phyloP scores from a whole-genome alignment of 2,329 filamentous ascomycete species.

The Colletotrichum tamarilloi region DNA sequence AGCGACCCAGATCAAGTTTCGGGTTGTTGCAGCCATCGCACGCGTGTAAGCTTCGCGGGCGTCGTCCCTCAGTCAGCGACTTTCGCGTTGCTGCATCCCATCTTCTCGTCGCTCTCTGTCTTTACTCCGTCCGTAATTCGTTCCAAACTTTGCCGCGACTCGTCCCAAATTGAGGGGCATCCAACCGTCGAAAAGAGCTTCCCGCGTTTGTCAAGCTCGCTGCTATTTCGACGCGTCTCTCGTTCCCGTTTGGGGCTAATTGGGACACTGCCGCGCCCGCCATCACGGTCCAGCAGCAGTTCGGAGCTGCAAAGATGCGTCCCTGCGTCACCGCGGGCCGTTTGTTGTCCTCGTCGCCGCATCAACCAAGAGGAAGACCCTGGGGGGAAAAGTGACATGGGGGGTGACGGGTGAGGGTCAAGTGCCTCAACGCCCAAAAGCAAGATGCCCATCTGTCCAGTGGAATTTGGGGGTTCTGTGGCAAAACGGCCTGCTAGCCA shows the following conservation, averaged over 20 bases:
- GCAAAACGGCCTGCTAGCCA: slow-evolving; percentile 23
- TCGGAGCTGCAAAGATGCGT: neutral
- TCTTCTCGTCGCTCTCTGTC: neutral
- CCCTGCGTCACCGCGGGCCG: slow-evolving; percentile 18
- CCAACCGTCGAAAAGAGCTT: slow-evolving; percentile 5
- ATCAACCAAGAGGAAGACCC: slow-evolving; percentile 31
- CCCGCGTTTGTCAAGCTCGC: neutral
- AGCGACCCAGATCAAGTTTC: slow-evolving; percentile 9
- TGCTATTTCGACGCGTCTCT: slow-evolving; percentile 15
- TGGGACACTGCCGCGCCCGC: neutral
- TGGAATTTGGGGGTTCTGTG: slow-evolving; percentile 12
- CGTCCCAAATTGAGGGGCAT: slow-evolving; percentile 11
- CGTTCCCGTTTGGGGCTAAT: slow-evolving; percentile 18
- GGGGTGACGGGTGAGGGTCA: neutral
- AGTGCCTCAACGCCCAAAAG: slow-evolving; percentile 29
- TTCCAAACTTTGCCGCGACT: slow-evolving; percentile 14
- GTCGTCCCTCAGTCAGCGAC: slow-evolving; percentile 4
- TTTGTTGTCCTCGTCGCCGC: slow-evolving; percentile 31
- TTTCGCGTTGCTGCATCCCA: slow-evolving; percentile 1
- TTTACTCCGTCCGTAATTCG: neutral
- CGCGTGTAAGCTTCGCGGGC: slow-evolving; percentile 10
- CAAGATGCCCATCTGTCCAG: slow-evolving; percentile 26
- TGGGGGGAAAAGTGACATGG: slow-evolving; percentile 20
- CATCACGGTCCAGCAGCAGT: neutral
- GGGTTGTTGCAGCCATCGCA: slow-evolving; percentile 13